A percentile compares a stretch with the other conserved stretches of the same genome.
Evolutionary conservation across 2,329 filamentous ascomycete genomes (phyloP).

Genomic region (Xylaria arbuscula): DNA sequence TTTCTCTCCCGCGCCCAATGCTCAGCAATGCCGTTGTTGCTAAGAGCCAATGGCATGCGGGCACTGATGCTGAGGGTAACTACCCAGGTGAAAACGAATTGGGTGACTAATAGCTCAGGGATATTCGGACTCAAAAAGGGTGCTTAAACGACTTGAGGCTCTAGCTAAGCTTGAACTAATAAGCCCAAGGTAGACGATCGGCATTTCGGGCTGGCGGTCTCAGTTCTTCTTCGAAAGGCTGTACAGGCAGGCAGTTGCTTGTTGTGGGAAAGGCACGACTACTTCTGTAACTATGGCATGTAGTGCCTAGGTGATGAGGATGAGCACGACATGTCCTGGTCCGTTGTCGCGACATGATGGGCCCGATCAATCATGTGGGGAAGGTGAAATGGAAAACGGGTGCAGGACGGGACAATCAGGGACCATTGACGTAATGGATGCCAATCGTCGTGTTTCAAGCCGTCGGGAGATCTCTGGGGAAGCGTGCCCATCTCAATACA

Average conservation of each 20-base stretch:
- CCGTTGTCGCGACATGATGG: constrained; percentile 32
- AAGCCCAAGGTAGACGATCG: neutral
- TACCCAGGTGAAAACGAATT: neutral
- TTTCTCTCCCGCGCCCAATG: constrained; percentile 11
- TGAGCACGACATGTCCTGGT: constrained; percentile 29
- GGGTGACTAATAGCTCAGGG: constrained; percentile 8
- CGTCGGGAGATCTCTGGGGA: constrained; percentile 32
- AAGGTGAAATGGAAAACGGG: constrained; percentile 27
- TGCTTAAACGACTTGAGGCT: neutral
- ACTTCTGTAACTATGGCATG: neutral
- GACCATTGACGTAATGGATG: constrained; percentile 34
- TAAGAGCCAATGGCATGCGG: constrained; percentile 13
- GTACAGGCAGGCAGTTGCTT: neutral
- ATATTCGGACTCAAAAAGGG: constrained; percentile 4
- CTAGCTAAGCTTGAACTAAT: neutral
- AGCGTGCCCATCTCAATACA: constrained; percentile 19
- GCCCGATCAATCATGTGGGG: constrained; percentile 27
- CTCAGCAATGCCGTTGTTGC: constrained; percentile 4
- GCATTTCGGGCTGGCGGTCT: constrained; percentile 5
- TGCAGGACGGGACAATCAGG: constrained; percentile 22
- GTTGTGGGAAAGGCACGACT: constrained; percentile 5
- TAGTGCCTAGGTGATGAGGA: constrained; percentile 18
- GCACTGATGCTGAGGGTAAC: constrained; percentile 13
- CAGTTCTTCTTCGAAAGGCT: neutral
- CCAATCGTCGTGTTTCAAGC: constrained; percentile 29